Evolutionary conservation across 2,329 filamentous ascomycete species (phyloP), one percentile per base, ranked within the genome.

Genomic region (Hypoxylon sp.): DNA sequence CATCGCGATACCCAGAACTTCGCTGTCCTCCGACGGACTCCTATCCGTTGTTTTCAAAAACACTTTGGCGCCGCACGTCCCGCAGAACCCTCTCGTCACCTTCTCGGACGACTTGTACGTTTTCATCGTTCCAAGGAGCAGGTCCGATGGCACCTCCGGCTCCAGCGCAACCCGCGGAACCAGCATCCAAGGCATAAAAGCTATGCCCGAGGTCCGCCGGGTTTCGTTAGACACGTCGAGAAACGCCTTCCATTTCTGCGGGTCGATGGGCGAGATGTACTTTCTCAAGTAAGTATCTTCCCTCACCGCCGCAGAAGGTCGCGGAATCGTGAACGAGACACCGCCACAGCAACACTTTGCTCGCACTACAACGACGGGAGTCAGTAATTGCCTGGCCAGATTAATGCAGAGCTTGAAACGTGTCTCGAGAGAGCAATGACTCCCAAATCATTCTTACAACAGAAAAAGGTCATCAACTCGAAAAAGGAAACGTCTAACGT

Each of bases 301-400:
- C 24, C 74, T 65, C 2, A 75, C 71, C 15, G 71, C 71, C 4
- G 73, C 54, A 3, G 70, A 74, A 1, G 82, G 82, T 2, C 80
- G 75, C 8, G 74, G 68, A 28, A 84, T 73, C 4, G 78, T 79
- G 68, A 84, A 83, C 3, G 78, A 80, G 0, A 84, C 79, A 8
- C 82, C 81, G 41, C 78, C 80, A 59, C 82, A 85, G 57, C 79
- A 74, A 65, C 82, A 84, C 62, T 82, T 64, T 0, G 76, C 82
- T 0, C 78, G 76, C 10, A 85, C 24, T 26, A 7, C 24, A 7
- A 26, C 24, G 7, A 7, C 7, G 7, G 7, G 4, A 26, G 24
- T 26, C 7, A 26, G 24, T 26, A 26, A 7, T 26, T 7, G 24
- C 24, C 7, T 7, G 7, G 24, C 4, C 7, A 7, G 7, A 26